These are phyloP conservation scores for Rhodotorula diobovata DNA, from an alignment of 768 basidiomycete genomes.

Conservation along the genomic window DNA sequence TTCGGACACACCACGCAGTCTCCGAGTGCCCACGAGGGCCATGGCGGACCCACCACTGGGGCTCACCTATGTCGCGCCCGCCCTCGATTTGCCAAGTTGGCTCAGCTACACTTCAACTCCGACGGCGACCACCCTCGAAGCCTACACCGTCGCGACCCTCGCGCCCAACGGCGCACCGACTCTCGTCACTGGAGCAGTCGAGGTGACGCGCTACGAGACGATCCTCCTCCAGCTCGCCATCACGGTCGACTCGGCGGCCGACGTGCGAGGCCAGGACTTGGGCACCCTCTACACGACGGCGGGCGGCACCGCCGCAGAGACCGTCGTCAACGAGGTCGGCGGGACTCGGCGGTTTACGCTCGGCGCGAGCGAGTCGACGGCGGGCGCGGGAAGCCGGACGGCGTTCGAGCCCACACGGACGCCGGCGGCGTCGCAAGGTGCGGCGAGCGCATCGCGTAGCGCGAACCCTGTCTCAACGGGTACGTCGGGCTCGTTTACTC, in stretches of 20 bases:
- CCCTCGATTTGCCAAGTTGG: conserved; percentile 19
- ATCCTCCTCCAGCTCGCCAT: conserved; percentile 24
- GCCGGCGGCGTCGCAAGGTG: too few relatives aligned
- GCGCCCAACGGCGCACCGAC: conserved; percentile 7
- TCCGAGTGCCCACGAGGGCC: background rate
- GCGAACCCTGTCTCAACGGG: too few relatives aligned
- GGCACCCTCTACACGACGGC: conserved; percentile 23
- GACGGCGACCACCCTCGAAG: conserved; percentile 8
- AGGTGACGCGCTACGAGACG: conserved; percentile 24
- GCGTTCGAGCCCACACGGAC: too few relatives aligned
- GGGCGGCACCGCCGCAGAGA: conserved; percentile 16
- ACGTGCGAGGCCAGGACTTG: conserved; percentile 5
- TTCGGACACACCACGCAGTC: too few relatives aligned
- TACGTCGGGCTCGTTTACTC: too few relatives aligned
- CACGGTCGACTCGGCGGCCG: conserved; percentile 13
- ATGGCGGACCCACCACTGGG: conserved; percentile 23
- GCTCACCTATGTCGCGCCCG: conserved; percentile 8
- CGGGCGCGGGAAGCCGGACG: background rate
- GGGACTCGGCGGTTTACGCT: conserved; percentile 26
- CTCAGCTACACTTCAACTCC: conserved; percentile 15
- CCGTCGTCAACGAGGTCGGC: conserved; percentile 7
- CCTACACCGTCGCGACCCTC: conserved; percentile 27
- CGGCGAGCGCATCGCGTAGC: too few relatives aligned
- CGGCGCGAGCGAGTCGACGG: background rate
- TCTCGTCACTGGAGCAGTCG: background rate